Evolutionary conservation across 179 eudicot species (phyloP), one percentile per base, ranked within the genome.

Genomic region (Silene vulgaris): DNA sequence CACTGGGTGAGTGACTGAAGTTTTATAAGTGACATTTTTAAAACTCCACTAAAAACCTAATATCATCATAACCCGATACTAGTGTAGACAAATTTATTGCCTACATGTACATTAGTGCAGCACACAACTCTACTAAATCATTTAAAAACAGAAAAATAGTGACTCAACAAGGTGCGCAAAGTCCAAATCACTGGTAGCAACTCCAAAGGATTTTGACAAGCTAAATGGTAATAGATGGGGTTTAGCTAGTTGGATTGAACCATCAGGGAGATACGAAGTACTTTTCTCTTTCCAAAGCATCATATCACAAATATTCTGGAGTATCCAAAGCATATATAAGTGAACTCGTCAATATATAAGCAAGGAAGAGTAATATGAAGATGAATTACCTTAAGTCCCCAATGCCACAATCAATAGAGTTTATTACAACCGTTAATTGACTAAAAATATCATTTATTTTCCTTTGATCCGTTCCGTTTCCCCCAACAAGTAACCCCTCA

Each of bases 181-280:
- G 4, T 32, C 37, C 37, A 32, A 61, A 20, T 23, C 28, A 61
- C 13, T 61, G 65, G 8, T 20, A 21, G 26, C 65, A 21, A 59
- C 65, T 61, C 28, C 65, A 7, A 61, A 61, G 13, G 11, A 20
- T 20, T 21, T 61, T 61, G 29, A 61, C 20, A 9, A 61, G 65
- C 8, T 2, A 21, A 20, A 23, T 20, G 32, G 65, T 23, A 1
- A 62, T 12, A 20, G 29, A 11, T 23, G 26, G 65, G 29, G 11
- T 20, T 20, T 62, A 62, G 65, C 65, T 62, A 62, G 13, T 21
- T 20, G 65, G 65, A 62, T 8, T 62, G 65, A 21, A 62, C 65
- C 65, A 62, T 14, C 32, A 23, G 65, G 65, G 12, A 62, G 29
- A 12, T 62, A 20, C 3, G 2, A 16, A 52, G 59, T 62, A 40